phyloP scores from a whole-genome alignment of 78 protist species.

The Polysphondylium violaceum region DNA sequence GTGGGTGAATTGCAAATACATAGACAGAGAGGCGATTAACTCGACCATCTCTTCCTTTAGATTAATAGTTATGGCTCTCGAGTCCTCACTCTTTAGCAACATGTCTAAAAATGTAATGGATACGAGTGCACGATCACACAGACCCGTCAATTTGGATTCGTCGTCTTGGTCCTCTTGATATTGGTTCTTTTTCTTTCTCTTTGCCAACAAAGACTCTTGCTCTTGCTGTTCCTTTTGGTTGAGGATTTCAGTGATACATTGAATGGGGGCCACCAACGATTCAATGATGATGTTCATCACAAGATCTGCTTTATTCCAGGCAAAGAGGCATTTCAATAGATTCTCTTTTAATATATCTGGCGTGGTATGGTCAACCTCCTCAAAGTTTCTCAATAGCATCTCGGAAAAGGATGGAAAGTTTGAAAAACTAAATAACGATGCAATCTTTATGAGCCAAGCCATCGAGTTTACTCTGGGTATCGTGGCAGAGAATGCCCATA shows the following conservation, averaged over 20 bases:
- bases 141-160: background rate
- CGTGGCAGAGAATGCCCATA: conserved; percentile 36
- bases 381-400: conserved; percentile 18
- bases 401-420: conserved; percentile 21
- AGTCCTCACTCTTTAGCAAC: conserved; percentile 15
- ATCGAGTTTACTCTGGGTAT: conserved; percentile 11
- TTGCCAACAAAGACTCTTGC: background rate
- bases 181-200: background rate
- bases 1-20: conserved; percentile 9
- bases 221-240: background rate
- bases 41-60: no score
- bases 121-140: conserved; percentile 13
- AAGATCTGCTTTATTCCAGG: conserved; percentile 1
- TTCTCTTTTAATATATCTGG: conserved; percentile 41
- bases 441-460: conserved; percentile 15
- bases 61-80: conserved; percentile 19
- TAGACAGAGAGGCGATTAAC: background rate
- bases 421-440: background rate
- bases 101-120: conserved; percentile 30
- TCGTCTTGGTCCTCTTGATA: conserved; percentile 17
- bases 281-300: conserved; percentile 18
- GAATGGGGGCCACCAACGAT: no score
- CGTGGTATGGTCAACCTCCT: conserved; percentile 58
- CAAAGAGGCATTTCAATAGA: conserved; percentile 15
- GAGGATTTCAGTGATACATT: background rate